phyloP scores from a whole-genome alignment of 495 filamentous ascomycete genomes.

The Aspergillus taichungensis region DNA sequence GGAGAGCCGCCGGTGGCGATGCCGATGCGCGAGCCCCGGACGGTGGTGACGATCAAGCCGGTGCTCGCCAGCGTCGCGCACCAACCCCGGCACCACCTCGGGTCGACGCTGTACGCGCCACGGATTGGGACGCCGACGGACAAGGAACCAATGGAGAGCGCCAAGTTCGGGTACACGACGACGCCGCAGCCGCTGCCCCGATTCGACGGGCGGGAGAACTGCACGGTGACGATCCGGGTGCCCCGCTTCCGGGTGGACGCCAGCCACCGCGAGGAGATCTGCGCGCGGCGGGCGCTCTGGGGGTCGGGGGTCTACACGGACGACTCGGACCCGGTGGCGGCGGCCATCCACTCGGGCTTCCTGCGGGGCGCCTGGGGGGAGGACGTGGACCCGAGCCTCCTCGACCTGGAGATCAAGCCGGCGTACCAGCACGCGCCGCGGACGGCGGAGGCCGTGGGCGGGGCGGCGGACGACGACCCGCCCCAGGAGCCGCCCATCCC shows the following conservation, averaged over 20 bases:
- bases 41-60: conserved; percentile 53
- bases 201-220: conserved; percentile 80
- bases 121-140: conserved; percentile 39
- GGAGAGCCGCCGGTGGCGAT: conserved; percentile 22
- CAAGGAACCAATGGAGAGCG: conserved; percentile 38
- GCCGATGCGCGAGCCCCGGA: conserved; percentile 52
- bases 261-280: conserved; percentile 69
- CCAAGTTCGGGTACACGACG: conserved; percentile 58
- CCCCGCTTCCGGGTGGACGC: conserved; percentile 66
- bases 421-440: conserved; percentile 31
- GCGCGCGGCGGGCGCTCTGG: conserved; percentile 69
- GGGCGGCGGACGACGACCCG: conserved; percentile 18
- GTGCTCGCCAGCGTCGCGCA: conserved; percentile 61
- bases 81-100: conserved; percentile 71
- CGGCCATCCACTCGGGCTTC: conserved; percentile 88
- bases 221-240: conserved; percentile 79
- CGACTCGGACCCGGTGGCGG: conserved; percentile 87
- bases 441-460: conserved; percentile 15
- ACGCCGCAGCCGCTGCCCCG: conserved; percentile 67
- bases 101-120: conserved; percentile 54
- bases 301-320: conserved; percentile 92
- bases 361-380: conserved; percentile 80
- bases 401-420: conserved; percentile 52
- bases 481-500: conserved; percentile 32
- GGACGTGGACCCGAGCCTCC: conserved; percentile 58